Percentiles rank a stretch among this genome's conserved stretches.
These are phyloP conservation scores for Acorus calamus DNA, from an alignment of 106 monocot species.

Conservation along the genomic window DNA sequence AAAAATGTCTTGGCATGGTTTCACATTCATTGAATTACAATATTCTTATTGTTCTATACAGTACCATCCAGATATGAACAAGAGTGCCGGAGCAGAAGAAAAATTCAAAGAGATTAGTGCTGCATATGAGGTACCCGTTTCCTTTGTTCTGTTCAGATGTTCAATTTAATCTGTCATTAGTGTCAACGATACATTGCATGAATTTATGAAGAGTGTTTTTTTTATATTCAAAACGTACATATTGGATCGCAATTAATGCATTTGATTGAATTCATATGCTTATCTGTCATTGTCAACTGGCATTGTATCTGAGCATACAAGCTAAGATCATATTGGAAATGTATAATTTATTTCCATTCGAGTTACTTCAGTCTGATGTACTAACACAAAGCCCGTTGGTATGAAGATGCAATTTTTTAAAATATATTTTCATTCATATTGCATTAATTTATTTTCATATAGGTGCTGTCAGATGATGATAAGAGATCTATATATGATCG, in stretches of 20 bases:
- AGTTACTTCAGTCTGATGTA: not conserved
- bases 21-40: not conserved
- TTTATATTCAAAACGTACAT: too few species aligned
- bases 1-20: too few species aligned
- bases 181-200: too few species aligned
- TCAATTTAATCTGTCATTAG: too few species aligned
- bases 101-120: constrained; percentile 97
- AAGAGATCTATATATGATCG: constrained; percentile 92
- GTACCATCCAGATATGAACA: constrained; percentile 99
- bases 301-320: not conserved
- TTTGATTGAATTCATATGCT: too few species aligned
- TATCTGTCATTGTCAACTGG: too few species aligned
- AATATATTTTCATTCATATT: not conserved
- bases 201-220: too few species aligned
- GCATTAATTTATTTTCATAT: constrained; percentile 15
- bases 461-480: constrained; percentile 95
- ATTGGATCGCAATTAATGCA: too few species aligned
- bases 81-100: constrained; percentile 79
- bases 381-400: too few species aligned
- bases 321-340: not conserved
- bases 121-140: constrained; percentile 83
- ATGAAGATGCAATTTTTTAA: too few species aligned
- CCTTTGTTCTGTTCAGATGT: not conserved
- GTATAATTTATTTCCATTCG: not conserved
- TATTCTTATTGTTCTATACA: constrained; percentile 22